Base-by-base conservation (phyloP, 2,329 filamentous ascomycete genomes). In the Neospermospora avenae region DNA sequence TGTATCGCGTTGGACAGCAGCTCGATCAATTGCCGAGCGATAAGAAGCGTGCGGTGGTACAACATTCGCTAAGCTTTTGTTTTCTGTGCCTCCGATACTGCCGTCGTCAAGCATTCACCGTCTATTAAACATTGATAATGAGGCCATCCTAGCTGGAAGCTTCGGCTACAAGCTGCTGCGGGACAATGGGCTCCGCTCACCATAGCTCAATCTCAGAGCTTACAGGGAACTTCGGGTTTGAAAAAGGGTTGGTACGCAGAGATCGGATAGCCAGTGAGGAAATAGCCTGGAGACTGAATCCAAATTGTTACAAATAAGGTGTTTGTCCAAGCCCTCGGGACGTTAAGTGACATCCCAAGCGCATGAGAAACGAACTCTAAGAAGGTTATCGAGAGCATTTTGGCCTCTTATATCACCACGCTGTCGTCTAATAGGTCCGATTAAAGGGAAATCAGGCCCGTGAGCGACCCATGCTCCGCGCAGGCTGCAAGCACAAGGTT, bases 371-470 rank as follows among this genome's bases (percentile, higher is more conserved):
- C 28, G 31, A 51, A 28, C 48, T 51, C 13, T 37, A 52, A 14
- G 25, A 28, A 28, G 22, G 35, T 22, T 18, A 45, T 48, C 35
- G 51, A 57, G 41, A 52, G 28, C 39, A 31, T 58, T 63, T 53
- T 56, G 49, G 63, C 62, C 60, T 65, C 55, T 64, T 57, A 63
- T 59, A 63, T 59, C 58, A 41, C 37, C 53, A 60, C 59, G 55
- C 24, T 42, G 46, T 39, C 25, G 48, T 55, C 31, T 28, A 41
- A 48, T 55, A 55, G 57, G 57, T 42, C 51, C 57, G 57, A 59
- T 42, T 55, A 49, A 48, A 48, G 51, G 55, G 20, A 54, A 46
- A 57, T 42, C 59, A 52, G 20, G 48, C 39, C 25, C 54, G 49
- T 44, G 42, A 5, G 41, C 54, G 54, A 58, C 18, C 56, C 46